phyloP scores from a whole-genome alignment of 2,329 filamentous ascomycete genomes.

The Lasiodiplodia sp. region DNA sequence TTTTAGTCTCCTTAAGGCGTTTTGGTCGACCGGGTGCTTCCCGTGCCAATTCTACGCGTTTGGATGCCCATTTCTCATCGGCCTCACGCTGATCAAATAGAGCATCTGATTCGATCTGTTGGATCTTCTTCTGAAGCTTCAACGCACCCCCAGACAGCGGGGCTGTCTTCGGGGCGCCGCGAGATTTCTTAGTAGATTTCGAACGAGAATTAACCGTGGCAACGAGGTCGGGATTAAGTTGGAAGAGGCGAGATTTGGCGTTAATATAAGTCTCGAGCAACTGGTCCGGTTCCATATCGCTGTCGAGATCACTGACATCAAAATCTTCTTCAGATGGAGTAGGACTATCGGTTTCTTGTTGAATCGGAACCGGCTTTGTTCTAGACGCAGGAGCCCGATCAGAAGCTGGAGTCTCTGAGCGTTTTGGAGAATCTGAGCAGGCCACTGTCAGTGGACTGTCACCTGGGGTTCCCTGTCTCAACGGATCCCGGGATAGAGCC shows the following conservation, averaged over 20 bases:
- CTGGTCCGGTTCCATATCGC: constrained; percentile 58
- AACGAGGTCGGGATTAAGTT: constrained; percentile 65
- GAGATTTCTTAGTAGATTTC: constrained; percentile 43
- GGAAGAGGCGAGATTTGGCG: constrained; percentile 65
- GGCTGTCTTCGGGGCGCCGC: constrained; percentile 25
- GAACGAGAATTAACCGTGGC: constrained; percentile 45
- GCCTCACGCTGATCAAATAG: constrained; percentile 58
- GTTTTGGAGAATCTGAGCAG: constrained; percentile 24
- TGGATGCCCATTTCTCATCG: constrained; percentile 54
- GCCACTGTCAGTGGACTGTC: not conserved
- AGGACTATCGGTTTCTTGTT: not conserved
- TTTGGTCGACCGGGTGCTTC: constrained; percentile 39
- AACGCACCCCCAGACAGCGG: constrained; percentile 58
- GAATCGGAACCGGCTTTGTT: not conserved
- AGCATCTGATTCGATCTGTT: constrained; percentile 72
- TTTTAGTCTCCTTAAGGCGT: constrained; percentile 2
- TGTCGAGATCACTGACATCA: constrained; percentile 57
- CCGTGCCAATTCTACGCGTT: constrained; percentile 51
- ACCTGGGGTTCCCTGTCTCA: not conserved
- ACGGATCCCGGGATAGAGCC: not conserved
- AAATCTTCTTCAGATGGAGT: constrained; percentile 36
- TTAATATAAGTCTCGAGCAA: constrained; percentile 76
- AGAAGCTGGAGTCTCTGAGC: constrained; percentile 1
- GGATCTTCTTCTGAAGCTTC: constrained; percentile 76
- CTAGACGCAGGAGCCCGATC: not conserved